Evolutionary conservation across 108 stramenopile genomes (phyloP).

Genomic region (Cylindrotheca closterium): DNA sequence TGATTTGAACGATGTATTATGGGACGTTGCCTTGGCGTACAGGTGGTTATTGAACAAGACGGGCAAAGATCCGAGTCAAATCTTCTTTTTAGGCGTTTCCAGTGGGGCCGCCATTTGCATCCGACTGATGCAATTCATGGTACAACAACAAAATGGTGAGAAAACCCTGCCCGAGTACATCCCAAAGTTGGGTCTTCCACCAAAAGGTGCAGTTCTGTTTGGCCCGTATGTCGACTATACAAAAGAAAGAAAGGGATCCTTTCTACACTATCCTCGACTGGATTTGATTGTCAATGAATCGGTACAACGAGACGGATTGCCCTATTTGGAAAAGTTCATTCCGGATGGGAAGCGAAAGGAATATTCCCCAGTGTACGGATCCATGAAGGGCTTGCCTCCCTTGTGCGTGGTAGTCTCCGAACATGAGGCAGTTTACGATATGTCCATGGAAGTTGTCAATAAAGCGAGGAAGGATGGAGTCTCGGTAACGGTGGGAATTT

Average conservation of each 20-base stretch:
- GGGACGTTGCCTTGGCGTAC: conserved; percentile 62
- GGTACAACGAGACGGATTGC: conserved; percentile 37
- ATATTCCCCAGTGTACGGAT: conserved; percentile 65
- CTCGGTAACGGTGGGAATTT: conserved; percentile 62
- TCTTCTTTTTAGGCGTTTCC: conserved; percentile 63
- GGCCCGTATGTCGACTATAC: conserved; percentile 83
- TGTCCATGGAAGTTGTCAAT: conserved; percentile 57
- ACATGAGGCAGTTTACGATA: conserved; percentile 80
- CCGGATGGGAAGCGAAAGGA: conserved; percentile 32
- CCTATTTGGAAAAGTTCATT: conserved; percentile 35
- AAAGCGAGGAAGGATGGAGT: conserved; percentile 54
- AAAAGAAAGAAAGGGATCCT: conserved; percentile 43
- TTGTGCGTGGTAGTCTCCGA: conserved; percentile 72
- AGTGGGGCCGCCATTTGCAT: conserved; percentile 67
- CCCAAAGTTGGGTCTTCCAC: conserved; percentile 24
- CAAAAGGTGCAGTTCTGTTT: conserved; percentile 58
- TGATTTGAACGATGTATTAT: conserved; percentile 63
- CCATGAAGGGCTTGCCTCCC: conserved; percentile 66
- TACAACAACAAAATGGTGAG: conserved; percentile 33
- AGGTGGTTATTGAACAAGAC: conserved; percentile 10
- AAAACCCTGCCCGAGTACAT: conserved; percentile 14
- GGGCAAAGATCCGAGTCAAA: conserved; percentile 48
- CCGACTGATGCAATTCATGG: conserved; percentile 63
- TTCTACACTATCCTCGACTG: conserved; percentile 59
- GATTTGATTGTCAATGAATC: conserved; percentile 78